Percentiles rank a stretch among this genome's conserved stretches.
Evolutionary conservation across 176 grass and related monocot genomes (phyloP).

Genomic region (Thalia dealbata): DNA sequence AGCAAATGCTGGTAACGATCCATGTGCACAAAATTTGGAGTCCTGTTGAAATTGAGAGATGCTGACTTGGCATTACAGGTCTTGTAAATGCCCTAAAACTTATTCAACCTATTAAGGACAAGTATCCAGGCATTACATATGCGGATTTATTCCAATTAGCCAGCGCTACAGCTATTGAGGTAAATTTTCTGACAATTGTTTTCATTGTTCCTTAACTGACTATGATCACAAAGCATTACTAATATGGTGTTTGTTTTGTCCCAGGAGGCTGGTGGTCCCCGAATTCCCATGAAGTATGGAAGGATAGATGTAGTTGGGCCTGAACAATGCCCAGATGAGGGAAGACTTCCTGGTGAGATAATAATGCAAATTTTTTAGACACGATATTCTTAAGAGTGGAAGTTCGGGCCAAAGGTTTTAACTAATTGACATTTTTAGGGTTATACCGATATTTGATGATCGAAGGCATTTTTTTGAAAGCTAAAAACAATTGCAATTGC

Average conservation of each 20-base stretch:
- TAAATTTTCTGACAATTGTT: constrained; percentile 6
- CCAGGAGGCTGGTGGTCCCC: constrained; percentile 86
- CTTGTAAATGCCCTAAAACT: constrained; percentile 16
- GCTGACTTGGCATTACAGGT: constrained; percentile 1
- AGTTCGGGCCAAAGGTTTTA: not conserved
- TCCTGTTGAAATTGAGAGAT: constrained; percentile 4
- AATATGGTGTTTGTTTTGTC: constrained; percentile 20
- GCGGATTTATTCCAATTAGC: constrained; percentile 90
- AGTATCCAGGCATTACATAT: constrained; percentile 62
- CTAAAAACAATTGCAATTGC: too few species aligned
- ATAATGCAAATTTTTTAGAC: constrained; percentile 14
- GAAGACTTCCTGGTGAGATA: constrained; percentile 86
- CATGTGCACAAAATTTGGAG: not conserved
- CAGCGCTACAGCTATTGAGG: constrained; percentile 90
- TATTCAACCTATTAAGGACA: constrained; percentile 18
- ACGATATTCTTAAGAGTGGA: not conserved
- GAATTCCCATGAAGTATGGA: constrained; percentile 87
- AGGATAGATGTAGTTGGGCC: constrained; percentile 80
- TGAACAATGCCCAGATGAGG: constrained; percentile 84
- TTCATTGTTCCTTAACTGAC: not conserved
- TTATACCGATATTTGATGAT: too few species aligned
- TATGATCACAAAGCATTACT: not conserved
- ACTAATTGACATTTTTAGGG: not conserved
- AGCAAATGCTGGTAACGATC: constrained; percentile 80
- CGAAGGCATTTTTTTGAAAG: too few species aligned